phyloP scores from a whole-genome alignment of 2,329 filamentous ascomycete genomes.

The Diaporthe capsici region DNA sequence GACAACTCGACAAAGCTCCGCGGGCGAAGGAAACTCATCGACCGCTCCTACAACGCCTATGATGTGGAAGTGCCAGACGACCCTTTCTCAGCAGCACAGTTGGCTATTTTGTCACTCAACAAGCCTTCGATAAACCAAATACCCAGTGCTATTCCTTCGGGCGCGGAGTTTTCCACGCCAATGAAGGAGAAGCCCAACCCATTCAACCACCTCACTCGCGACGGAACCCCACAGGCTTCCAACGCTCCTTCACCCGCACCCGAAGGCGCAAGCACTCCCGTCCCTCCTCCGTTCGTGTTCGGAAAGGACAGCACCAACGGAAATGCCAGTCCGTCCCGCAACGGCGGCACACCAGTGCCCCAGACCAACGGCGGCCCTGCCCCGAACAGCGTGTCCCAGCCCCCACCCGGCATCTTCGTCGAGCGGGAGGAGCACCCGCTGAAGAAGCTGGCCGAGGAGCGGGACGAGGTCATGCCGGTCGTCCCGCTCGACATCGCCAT shows the following conservation, averaged over 20 bases:
- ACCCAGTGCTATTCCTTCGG: conserved; percentile 58
- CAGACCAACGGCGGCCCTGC: conserved; percentile 56
- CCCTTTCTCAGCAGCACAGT: conserved; percentile 86
- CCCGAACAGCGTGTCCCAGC: conserved; percentile 47
- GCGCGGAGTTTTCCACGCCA: conserved; percentile 68
- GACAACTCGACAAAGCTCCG: conserved; percentile 85
- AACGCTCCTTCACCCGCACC: conserved; percentile 90
- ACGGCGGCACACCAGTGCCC: conserved; percentile 62
- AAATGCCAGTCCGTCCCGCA: conserved; percentile 66
- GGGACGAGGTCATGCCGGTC: conserved; percentile 85
- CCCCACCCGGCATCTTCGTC: conserved; percentile 61
- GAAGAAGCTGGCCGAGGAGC: conserved; percentile 73
- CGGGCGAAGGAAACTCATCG: conserved; percentile 84
- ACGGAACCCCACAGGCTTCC: conserved; percentile 85
- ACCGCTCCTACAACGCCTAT: conserved; percentile 93
- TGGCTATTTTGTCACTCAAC: conserved; percentile 72
- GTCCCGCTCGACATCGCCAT: conserved; percentile 92
- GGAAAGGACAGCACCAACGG: conserved; percentile 62
- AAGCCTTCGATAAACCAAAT: conserved; percentile 66
- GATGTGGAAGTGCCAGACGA: conserved; percentile 91
- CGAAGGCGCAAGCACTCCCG: conserved; percentile 79
- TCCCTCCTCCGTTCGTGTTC: conserved; percentile 70
- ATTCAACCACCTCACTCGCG: conserved; percentile 78
- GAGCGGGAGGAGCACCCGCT: conserved; percentile 66
- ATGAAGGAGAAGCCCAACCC: conserved; percentile 75